Evolutionary conservation across 306 rosid species (phyloP).

Genomic region (Ormosia semicastrata): DNA sequence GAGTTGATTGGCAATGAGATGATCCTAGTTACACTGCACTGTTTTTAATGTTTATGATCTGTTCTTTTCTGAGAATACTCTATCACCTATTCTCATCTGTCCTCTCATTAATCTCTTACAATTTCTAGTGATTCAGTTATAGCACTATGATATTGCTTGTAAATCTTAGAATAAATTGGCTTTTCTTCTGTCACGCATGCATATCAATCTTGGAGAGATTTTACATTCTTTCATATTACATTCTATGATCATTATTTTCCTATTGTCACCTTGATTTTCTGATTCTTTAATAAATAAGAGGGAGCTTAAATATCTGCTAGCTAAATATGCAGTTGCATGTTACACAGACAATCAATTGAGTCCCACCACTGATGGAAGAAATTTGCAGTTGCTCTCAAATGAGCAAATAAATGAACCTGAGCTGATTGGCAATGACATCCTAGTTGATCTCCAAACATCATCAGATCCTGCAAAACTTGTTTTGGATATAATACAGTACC

Average conservation of each 20-base stretch:
- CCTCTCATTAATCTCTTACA: background rate
- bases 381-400: conserved; percentile 9
- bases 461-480: conserved; percentile 53
- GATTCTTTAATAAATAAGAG: conserved; percentile 2
- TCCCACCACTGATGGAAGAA: conserved; percentile 9
- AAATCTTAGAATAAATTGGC: background rate
- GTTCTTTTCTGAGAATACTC: background rate
- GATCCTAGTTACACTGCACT: background rate
- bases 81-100: background rate
- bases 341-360: conserved; percentile 8
- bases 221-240: background rate
- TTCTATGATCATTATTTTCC: background rate
- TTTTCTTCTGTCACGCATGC: background rate
- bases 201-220: background rate
- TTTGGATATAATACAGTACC: conserved; percentile 40
- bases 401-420: conserved; percentile 20
- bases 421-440: conserved; percentile 18
- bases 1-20: conserved; percentile 2
- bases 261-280: background rate
- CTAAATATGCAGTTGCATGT: background rate
- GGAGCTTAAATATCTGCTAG: background rate
- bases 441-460: conserved; percentile 32
- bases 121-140: background rate
- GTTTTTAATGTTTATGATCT: background rate
- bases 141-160: background rate